Conservation (phyloP, 441 rosid genomes). For the Lepidium campestre region DNA sequence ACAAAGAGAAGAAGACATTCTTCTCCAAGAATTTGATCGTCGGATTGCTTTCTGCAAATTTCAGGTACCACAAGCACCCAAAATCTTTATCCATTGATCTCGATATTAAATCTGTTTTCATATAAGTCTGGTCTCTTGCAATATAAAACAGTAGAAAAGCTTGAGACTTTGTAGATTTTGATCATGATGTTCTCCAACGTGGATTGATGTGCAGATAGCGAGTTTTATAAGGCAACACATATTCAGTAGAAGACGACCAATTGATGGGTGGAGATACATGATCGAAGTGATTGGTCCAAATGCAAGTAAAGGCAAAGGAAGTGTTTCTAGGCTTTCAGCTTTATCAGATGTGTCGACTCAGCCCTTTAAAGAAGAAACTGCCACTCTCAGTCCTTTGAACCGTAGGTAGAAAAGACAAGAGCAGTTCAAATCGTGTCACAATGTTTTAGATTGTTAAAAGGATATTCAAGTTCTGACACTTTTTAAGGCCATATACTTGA, state of each 20-base stretch:
- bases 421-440: neutral
- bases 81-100: neutral
- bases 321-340: slow-evolving; percentile 71
- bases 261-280: slow-evolving; percentile 95
- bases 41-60: slow-evolving; percentile 82
- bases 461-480: neutral
- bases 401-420: slow-evolving; percentile 31
- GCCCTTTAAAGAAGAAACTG: slow-evolving; percentile 70
- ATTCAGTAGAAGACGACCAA: slow-evolving; percentile 90
- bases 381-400: slow-evolving; percentile 29
- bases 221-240: slow-evolving; percentile 88
- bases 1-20: slow-evolving; percentile 92
- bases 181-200: neutral
- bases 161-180: neutral
- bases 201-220: slow-evolving; percentile 57
- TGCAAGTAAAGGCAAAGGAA: slow-evolving; percentile 89
- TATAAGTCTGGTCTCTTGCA: neutral
- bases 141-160: slow-evolving; percentile 8
- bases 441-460: slow-evolving; percentile 2
- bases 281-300: slow-evolving; percentile 95
- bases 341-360: slow-evolving; percentile 76
- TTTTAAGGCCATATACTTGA: no score
- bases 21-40: slow-evolving; percentile 85
- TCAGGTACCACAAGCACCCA: slow-evolving; percentile 43
- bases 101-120: neutral